Conservation (phyloP, 352 stramenopile genomes). For the Pilasporangium apinafurcum region DNA sequence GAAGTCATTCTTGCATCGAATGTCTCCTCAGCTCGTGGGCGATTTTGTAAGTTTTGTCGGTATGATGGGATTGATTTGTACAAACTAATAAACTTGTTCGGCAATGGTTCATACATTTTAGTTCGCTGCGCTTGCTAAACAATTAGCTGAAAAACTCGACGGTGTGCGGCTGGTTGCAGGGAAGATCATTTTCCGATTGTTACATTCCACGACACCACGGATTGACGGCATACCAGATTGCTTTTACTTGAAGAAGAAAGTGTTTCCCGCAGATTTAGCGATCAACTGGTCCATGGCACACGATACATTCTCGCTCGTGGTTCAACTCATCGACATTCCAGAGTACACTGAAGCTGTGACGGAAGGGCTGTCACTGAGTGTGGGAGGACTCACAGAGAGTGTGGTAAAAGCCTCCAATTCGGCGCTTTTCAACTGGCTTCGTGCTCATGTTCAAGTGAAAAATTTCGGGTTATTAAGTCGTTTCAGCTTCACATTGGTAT, state of each 20-base stretch:
- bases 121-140: slow-evolving; percentile 88
- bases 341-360: slow-evolving; percentile 82
- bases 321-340: slow-evolving; percentile 81
- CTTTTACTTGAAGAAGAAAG: slow-evolving; percentile 54
- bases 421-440: slow-evolving; percentile 59
- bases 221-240: slow-evolving; percentile 77
- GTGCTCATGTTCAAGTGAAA: slow-evolving; percentile 34
- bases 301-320: slow-evolving; percentile 90
- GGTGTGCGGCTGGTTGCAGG: slow-evolving; percentile 87
- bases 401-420: slow-evolving; percentile 82
- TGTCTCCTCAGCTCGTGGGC: slow-evolving; percentile 34
- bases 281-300: slow-evolving; percentile 81
- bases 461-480: slow-evolving; percentile 59
- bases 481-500: slow-evolving; percentile 68
- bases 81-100: not conserved
- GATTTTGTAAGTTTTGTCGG: slow-evolving; percentile 18
- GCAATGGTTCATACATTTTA: slow-evolving; percentile 17
- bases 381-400: slow-evolving; percentile 94
- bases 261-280: slow-evolving; percentile 43
- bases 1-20: slow-evolving; percentile 21
- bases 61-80: not conserved
- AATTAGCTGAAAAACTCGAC: slow-evolving; percentile 97
- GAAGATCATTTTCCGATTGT: slow-evolving; percentile 78
- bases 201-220: slow-evolving; percentile 59
- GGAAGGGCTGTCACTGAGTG: slow-evolving; percentile 90